Evolutionary conservation across 202 grass and related monocot species (phyloP), one percentile per base, ranked within the genome.

Genomic region (Panicum virgatum): DNA sequence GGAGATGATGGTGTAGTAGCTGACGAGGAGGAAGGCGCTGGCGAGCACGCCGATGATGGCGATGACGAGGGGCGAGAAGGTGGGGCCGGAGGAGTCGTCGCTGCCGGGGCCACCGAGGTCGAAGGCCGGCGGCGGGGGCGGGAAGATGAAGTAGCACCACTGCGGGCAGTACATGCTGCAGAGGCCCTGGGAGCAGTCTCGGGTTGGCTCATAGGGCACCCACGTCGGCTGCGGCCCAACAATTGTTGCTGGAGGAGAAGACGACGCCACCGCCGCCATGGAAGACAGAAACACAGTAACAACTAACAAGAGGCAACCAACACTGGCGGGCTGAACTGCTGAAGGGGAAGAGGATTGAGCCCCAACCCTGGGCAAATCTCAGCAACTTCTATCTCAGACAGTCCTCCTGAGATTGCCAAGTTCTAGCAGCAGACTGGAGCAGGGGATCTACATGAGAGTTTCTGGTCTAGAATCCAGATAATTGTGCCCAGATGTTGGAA

Each of bases 101-200:
- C 54, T 43, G 65, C 58, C 42, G 20, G 88, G 56, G 11, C 72
- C 82, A 38, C 86, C 78, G 75, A 89, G 71, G 50, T 86, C 89
- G 84, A 97, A 89, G 19, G 73, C 74, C 83, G 79, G 84, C 29
- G 94, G 94, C 76, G 96, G 93, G 3, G 96, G 96, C 64, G 93
- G 89, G 72, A 98, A 94, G 76, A 93, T 54, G 59, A 93, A 80
- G 88, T 98, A 98, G 82, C 95, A 98, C 95, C 95, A 98, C 85
- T 98, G 95, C 45, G 82, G 95, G 76, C 92, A 94, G 84, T 94
- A 98, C 78, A 86, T 86, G 82, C 92, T 98, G 83, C 95, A 98
- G 29, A 98, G 80, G 42, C 95, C 95, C 84, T 94, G 92, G 27
- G 95, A 94, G 84, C 95, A 98, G 36, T 98, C 95, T 54, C 80